A percentile compares a stretch with the other conserved stretches of the same genome.
Evolutionary conservation across 2,329 filamentous ascomycete species (phyloP).

Genomic region (Tolypocladium ovalisporum): DNA sequence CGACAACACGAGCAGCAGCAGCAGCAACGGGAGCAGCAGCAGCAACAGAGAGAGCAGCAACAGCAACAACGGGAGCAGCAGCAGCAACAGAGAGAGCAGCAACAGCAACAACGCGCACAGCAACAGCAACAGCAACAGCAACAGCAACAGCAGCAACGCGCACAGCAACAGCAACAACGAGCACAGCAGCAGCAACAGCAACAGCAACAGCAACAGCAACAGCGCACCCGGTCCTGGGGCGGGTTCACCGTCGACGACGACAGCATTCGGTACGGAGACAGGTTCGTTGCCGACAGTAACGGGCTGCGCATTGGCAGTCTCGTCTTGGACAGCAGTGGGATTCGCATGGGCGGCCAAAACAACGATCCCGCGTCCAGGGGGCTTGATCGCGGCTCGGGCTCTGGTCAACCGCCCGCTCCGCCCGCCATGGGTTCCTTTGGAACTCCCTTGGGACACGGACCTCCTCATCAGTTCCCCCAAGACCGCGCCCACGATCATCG

Average conservation of each 20-base stretch:
- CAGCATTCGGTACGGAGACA: constrained; percentile 29
- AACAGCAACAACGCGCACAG: constrained; percentile 5
- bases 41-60: constrained; percentile 6
- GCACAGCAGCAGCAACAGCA: neutral
- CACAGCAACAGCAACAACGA: neutral
- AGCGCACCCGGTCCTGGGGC: constrained; percentile 6
- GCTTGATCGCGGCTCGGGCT: neutral
- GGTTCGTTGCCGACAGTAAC: constrained; percentile 30
- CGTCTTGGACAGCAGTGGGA: constrained; percentile 28
- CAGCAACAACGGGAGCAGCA: neutral
- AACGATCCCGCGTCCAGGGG: neutral
- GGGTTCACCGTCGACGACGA: constrained; percentile 32
- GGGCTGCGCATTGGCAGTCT: constrained; percentile 35
- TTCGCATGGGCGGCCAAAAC: constrained; percentile 12
- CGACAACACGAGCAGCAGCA: neutral
- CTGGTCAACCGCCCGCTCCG: neutral
- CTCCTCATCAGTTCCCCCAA: constrained; percentile 1
- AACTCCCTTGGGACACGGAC: constrained; percentile 2
- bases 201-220: constrained; percentile 6
- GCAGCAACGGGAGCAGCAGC: constrained; percentile 2
- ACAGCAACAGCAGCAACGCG: constrained; percentile 5
- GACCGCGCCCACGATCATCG: neutral
- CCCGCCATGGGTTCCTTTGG: neutral
- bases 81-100: neutral
- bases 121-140: constrained; percentile 3